Conservation (phyloP, 371 early-diverging fungal genomes). For the Circinella minor region DNA sequence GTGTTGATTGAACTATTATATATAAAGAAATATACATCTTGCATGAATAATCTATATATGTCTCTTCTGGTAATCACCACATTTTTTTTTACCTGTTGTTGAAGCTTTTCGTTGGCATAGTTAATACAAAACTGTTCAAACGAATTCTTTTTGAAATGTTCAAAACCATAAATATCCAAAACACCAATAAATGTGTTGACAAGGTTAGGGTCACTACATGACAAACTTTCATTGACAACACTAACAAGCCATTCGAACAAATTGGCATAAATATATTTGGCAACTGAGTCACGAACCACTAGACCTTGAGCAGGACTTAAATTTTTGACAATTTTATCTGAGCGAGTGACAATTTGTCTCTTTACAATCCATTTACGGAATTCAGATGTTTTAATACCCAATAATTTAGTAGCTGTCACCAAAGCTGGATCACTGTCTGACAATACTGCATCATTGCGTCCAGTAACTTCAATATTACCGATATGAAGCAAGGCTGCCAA, state of each 20-base stretch:
- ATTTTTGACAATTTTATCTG: slow-evolving; percentile 84
- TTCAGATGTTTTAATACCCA: slow-evolving; percentile 74
- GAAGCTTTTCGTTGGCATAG: slow-evolving; percentile 97
- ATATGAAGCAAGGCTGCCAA: slow-evolving; percentile 92
- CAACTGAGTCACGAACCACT: slow-evolving; percentile 90
- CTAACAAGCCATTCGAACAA: slow-evolving; percentile 95
- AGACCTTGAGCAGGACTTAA: slow-evolving; percentile 77
- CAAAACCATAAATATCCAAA: slow-evolving; percentile 96
- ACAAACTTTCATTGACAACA: slow-evolving; percentile 81
- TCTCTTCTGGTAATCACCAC: neutral
- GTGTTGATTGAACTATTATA: slow-evolving; percentile 69
- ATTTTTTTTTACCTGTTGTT: slow-evolving; percentile 74
- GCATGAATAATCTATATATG: neutral
- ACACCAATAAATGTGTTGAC: slow-evolving; percentile 89
- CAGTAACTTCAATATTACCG: slow-evolving; percentile 89
- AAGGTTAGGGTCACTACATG: slow-evolving; percentile 56
- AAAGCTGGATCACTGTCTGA: slow-evolving; percentile 78
- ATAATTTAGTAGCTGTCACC: slow-evolving; percentile 64
- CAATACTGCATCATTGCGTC: slow-evolving; percentile 68
- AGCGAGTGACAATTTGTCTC: slow-evolving; percentile 85
- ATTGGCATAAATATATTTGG: slow-evolving; percentile 92
- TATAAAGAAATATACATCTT: neutral
- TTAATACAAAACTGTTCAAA: slow-evolving; percentile 99
- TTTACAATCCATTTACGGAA: slow-evolving; percentile 91
- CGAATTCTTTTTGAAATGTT: slow-evolving; percentile 97